A percentile compares a stretch with the other conserved stretches of the same genome.
phyloP scores from a whole-genome alignment of 2,329 filamentous ascomycete genomes.

The Pestalotiopsis sp. region DNA sequence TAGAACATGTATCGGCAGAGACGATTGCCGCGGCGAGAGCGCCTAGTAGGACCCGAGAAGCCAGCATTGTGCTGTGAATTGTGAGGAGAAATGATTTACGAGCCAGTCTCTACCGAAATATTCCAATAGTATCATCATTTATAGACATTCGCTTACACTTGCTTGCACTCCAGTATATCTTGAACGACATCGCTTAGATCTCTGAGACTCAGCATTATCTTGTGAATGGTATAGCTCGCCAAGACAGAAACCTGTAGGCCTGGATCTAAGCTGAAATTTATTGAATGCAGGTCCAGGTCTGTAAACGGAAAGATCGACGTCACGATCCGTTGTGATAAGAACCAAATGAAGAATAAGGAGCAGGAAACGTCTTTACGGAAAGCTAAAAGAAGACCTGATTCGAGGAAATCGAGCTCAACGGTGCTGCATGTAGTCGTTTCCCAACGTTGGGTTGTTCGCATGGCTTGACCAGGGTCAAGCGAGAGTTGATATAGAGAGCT shows the following conservation, averaged over 20 bases:
- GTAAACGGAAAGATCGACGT: slow-evolving; percentile 4
- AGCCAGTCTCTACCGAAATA: not conserved
- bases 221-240: not conserved
- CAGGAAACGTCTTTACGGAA: not conserved
- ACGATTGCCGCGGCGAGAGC: slow-evolving; percentile 20
- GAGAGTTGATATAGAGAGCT: not conserved
- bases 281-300: slow-evolving; percentile 4
- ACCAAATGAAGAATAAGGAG: not conserved
- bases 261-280: slow-evolving; percentile 5
- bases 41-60: not conserved
- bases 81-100: not conserved
- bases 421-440: not conserved
- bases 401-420: not conserved
- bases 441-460: not conserved
- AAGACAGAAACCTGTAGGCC: not conserved
- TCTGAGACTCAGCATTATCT: not conserved
- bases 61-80: not conserved
- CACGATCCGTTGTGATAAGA: not conserved
- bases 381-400: not conserved
- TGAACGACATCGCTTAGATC: not conserved
- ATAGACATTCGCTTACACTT: not conserved
- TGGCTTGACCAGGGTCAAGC: not conserved
- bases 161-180: not conserved
- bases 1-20: slow-evolving; percentile 40
- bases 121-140: not conserved